A percentile compares a stretch with the other conserved stretches of the same genome.
Conservation (phyloP, 805 yeast genomes). For the Metschnikowia corniflorae region DNA sequence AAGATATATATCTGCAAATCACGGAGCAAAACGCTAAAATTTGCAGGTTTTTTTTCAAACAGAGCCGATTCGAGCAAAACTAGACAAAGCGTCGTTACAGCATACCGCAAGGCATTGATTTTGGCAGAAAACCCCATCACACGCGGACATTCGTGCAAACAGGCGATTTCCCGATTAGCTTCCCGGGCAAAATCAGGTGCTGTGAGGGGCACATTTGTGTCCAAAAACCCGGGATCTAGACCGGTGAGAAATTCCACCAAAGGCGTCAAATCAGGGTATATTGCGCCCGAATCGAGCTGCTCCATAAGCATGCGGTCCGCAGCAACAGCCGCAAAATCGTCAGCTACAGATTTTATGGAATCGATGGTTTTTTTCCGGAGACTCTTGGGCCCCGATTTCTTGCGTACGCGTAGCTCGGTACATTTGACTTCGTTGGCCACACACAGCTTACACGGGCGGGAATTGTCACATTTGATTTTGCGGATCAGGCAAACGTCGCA, state of each 20-base stretch:
- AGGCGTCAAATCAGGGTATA: slow-evolving; percentile 3
- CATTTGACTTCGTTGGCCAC: slow-evolving; percentile 33
- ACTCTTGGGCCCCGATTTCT: slow-evolving; percentile 42
- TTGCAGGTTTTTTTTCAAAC: slow-evolving; percentile 2
- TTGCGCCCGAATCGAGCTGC: slow-evolving; percentile 5
- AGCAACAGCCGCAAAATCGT: slow-evolving; percentile 1
- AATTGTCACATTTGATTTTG: slow-evolving; percentile 37
- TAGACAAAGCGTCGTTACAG: slow-evolving; percentile 8
- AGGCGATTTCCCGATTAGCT: not conserved
- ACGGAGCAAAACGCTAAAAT: slow-evolving; percentile 1
- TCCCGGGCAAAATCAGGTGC: slow-evolving; percentile 6
- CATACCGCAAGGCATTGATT: slow-evolving; percentile 5
- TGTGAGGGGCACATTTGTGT: slow-evolving; percentile 9
- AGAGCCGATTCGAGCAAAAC: slow-evolving; percentile 5
- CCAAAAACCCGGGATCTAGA: slow-evolving; percentile 1
- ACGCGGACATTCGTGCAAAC: slow-evolving; percentile 1
- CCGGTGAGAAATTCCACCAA: slow-evolving; percentile 3
- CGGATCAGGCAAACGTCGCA: slow-evolving; percentile 43
- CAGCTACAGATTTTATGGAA: slow-evolving; percentile 22
- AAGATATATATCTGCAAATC: slow-evolving; percentile 8
- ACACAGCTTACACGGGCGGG: slow-evolving; percentile 40
- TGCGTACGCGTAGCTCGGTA: slow-evolving; percentile 35
- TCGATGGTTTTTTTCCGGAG: slow-evolving; percentile 34
- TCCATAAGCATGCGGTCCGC: slow-evolving; percentile 1
- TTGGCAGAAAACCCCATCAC: slow-evolving; percentile 1